Evolutionary conservation across 2,329 filamentous ascomycete genomes (phyloP).

Genomic region (Nothopassalora personata): DNA sequence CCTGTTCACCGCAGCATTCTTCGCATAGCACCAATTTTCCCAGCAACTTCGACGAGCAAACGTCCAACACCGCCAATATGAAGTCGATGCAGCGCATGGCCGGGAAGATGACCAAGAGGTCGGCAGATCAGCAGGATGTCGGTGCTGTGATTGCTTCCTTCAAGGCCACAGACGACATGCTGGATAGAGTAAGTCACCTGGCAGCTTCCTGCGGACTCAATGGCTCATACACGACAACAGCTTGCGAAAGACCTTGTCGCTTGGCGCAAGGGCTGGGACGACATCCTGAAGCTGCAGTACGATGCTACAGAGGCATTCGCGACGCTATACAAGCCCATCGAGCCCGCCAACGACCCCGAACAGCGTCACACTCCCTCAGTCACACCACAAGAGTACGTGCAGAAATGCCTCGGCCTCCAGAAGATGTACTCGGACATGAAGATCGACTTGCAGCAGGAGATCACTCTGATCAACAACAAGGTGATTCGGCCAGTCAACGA

Average conservation of each 20-base stretch:
- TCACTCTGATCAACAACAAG: constrained; percentile 63
- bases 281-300: constrained; percentile 64
- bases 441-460: constrained; percentile 64
- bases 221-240: constrained; percentile 38
- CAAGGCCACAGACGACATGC: constrained; percentile 69
- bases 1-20: neutral
- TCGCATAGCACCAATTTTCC: neutral
- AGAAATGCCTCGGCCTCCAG: constrained; percentile 60
- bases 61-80: constrained; percentile 24
- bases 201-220: neutral
- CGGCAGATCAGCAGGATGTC: constrained; percentile 71
- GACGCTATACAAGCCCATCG: constrained; percentile 69
- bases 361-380: constrained; percentile 48
- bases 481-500: constrained; percentile 66
- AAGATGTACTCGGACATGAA: constrained; percentile 66
- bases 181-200: constrained; percentile 55
- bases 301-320: constrained; percentile 64
- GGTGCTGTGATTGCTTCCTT: constrained; percentile 72
- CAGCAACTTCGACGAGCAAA: neutral
- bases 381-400: constrained; percentile 59
- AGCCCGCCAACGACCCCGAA: constrained; percentile 55
- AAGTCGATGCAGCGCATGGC: constrained; percentile 62
- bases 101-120: constrained; percentile 64
- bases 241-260: constrained; percentile 69
- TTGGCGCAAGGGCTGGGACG: constrained; percentile 75